Evolutionary conservation across 192 early-diverging fungal species (phyloP).

Genomic region (Powellomyces hirtus): DNA sequence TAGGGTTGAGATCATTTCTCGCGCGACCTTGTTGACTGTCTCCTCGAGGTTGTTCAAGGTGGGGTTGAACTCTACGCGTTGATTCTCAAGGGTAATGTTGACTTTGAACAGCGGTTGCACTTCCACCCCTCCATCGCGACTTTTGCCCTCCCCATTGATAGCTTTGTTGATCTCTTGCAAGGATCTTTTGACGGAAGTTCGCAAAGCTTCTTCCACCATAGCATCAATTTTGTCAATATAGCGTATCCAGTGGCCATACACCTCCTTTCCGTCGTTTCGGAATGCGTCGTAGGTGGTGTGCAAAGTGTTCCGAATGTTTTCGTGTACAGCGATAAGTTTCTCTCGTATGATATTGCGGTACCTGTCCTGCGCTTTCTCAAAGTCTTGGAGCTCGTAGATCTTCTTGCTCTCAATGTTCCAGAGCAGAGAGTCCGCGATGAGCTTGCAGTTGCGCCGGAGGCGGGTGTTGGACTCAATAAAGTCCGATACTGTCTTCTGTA

Average conservation of each 20-base stretch:
- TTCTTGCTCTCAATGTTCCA: slow-evolving; percentile 60
- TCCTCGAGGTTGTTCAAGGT: slow-evolving; percentile 53
- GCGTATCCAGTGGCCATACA: slow-evolving; percentile 52
- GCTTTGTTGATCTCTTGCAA: slow-evolving; percentile 59
- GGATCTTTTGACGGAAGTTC: slow-evolving; percentile 50
- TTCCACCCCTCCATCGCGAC: slow-evolving; percentile 48
- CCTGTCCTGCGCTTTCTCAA: slow-evolving; percentile 48
- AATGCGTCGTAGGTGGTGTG: slow-evolving; percentile 49
- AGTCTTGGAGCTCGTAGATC: slow-evolving; percentile 59
- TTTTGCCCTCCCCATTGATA: slow-evolving; percentile 66
- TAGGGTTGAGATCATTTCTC: slow-evolving; percentile 61
- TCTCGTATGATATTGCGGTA: slow-evolving; percentile 39
- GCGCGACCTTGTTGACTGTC: slow-evolving; percentile 51
- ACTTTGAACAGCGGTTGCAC: slow-evolving; percentile 66
- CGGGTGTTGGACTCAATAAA: slow-evolving; percentile 48
- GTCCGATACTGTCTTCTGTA: slow-evolving; percentile 58
- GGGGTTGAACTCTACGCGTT: slow-evolving; percentile 62
- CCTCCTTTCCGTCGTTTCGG: slow-evolving; percentile 56
- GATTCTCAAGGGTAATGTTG: slow-evolving; percentile 58
- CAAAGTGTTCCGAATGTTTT: slow-evolving; percentile 46
- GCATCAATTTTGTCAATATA: slow-evolving; percentile 57
- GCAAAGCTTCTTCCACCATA: slow-evolving; percentile 53
- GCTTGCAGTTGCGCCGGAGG: slow-evolving; percentile 47
- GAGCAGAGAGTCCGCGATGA: slow-evolving; percentile 54
- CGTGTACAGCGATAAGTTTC: slow-evolving; percentile 44